Evolutionary conservation across 208 protist genomes (phyloP).

Genomic region (Leishmania gerbilli): DNA sequence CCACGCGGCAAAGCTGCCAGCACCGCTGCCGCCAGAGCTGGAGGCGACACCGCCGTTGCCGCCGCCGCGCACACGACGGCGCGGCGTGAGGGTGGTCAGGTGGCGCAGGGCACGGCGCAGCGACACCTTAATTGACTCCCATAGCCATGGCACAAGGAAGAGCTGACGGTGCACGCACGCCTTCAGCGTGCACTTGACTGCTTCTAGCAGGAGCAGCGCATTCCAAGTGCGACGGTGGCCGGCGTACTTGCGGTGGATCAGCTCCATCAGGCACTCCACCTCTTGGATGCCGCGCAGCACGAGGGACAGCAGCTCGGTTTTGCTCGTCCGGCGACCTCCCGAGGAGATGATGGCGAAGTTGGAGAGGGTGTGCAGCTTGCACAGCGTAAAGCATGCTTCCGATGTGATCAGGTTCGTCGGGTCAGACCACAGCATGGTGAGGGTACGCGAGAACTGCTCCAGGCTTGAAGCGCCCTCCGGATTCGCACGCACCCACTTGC

Average conservation of each 20-base stretch:
- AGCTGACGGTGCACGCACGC: slow-evolving; percentile 62
- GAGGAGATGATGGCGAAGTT: slow-evolving; percentile 58
- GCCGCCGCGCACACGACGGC: slow-evolving; percentile 14
- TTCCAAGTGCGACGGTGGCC: slow-evolving; percentile 59
- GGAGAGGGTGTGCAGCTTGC: slow-evolving; percentile 60
- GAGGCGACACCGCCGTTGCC: slow-evolving; percentile 10
- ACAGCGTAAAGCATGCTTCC: slow-evolving; percentile 62
- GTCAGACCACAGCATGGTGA: slow-evolving; percentile 64
- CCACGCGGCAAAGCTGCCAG: not conserved
- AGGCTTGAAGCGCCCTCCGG: slow-evolving; percentile 59
- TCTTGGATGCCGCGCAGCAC: slow-evolving; percentile 45
- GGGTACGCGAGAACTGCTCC: slow-evolving; percentile 67
- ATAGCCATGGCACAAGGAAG: slow-evolving; percentile 76
- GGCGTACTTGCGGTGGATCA: slow-evolving; percentile 57
- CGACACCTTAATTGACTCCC: slow-evolving; percentile 43
- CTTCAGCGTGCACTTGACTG: slow-evolving; percentile 66
- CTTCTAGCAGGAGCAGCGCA: slow-evolving; percentile 56
- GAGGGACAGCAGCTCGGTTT: slow-evolving; percentile 42
- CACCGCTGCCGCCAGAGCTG: slow-evolving; percentile 5
- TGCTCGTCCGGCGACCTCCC: slow-evolving; percentile 31
- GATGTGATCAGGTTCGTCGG: slow-evolving; percentile 64
- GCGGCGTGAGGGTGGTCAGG: slow-evolving; percentile 19
- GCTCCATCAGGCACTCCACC: slow-evolving; percentile 66
- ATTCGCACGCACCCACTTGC: slow-evolving; percentile 76
- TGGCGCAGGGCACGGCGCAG: slow-evolving; percentile 32